phyloP scores from a whole-genome alignment of 2,329 filamentous ascomycete genomes.

The Fusarium lateritium region DNA sequence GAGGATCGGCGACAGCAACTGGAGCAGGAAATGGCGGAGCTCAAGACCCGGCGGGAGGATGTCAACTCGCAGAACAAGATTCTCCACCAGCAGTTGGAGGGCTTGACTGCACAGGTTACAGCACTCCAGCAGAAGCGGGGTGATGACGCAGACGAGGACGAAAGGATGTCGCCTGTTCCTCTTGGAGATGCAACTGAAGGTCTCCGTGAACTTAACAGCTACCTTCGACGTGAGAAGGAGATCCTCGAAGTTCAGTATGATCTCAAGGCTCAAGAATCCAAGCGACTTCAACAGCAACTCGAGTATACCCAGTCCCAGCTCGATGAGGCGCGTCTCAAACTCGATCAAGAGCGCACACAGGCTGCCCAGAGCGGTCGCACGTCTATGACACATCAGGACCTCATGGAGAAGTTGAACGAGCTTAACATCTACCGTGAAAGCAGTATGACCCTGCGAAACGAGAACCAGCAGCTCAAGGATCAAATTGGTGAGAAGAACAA shows the following conservation, averaged over 20 bases:
- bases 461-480: conserved; percentile 83
- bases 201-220: conserved; percentile 91
- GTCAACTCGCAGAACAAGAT: conserved; percentile 90
- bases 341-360: conserved; percentile 88
- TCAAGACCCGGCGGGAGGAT: conserved; percentile 85
- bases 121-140: conserved; percentile 83
- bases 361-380: conserved; percentile 81
- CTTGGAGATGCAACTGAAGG: conserved; percentile 77
- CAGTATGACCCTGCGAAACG: conserved; percentile 89
- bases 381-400: conserved; percentile 85
- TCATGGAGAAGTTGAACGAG: conserved; percentile 95
- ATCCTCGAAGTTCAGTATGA: conserved; percentile 98
- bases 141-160: conserved; percentile 65
- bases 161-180: conserved; percentile 66
- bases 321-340: conserved; percentile 88
- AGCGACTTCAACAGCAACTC: conserved; percentile 90
- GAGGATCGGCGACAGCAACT: conserved; percentile 83
- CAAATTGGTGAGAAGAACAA: conserved; percentile 81
- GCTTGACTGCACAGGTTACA: conserved; percentile 83
- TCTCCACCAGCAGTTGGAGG: conserved; percentile 90
- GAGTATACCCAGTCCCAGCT: conserved; percentile 90
- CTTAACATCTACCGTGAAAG: conserved; percentile 97
- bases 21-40: conserved; percentile 85
- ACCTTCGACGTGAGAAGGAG: conserved; percentile 94
- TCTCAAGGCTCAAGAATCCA: conserved; percentile 87